Conservation (phyloP, 148 eudicot genomes). For the Camellia lanceoleosa region DNA sequence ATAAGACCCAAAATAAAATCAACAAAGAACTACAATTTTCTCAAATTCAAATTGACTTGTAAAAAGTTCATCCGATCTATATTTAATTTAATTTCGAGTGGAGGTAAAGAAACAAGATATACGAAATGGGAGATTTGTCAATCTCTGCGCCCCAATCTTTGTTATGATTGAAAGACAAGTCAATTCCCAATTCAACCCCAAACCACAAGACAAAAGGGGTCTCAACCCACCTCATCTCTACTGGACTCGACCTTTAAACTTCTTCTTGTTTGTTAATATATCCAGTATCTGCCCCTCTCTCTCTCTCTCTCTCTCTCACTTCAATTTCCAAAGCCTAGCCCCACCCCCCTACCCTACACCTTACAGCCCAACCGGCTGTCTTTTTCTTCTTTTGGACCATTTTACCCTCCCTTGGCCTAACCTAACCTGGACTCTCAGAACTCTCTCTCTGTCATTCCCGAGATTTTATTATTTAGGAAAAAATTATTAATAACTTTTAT, state of each 20-base stretch:
- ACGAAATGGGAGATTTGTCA: not conserved
- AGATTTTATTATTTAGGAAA: slow-evolving; percentile 4
- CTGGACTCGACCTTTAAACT: slow-evolving; percentile 5
- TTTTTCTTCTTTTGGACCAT: slow-evolving; percentile 23
- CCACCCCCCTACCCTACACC: slow-evolving; percentile 30
- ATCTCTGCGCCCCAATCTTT: slow-evolving; percentile 2
- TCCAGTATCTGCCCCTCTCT: not conserved
- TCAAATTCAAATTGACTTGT: no score
- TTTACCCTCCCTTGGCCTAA: slow-evolving; percentile 30
- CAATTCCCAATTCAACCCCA: slow-evolving; percentile 26
- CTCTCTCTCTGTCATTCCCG: slow-evolving; percentile 40
- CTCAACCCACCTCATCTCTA: slow-evolving; percentile 13
- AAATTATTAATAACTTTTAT: not conserved
- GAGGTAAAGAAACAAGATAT: not conserved
- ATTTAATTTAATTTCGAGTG: not conserved
- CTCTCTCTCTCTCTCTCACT: slow-evolving; percentile 14
- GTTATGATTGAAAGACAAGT: slow-evolving; percentile 11
- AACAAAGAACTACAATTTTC: no score
- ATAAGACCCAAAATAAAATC: no score
- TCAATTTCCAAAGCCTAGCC: slow-evolving; percentile 44
- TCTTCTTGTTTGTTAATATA: not conserved
- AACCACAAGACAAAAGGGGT: not conserved
- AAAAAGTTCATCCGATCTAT: no score
- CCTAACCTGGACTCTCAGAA: not conserved
- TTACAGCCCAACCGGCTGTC: slow-evolving; percentile 28